Percentiles rank a stretch among this genome's conserved stretches.
These are phyloP conservation scores for Sphaerulina musiva DNA, from an alignment of 2,329 filamentous ascomycete genomes.

Conservation along the genomic window DNA sequence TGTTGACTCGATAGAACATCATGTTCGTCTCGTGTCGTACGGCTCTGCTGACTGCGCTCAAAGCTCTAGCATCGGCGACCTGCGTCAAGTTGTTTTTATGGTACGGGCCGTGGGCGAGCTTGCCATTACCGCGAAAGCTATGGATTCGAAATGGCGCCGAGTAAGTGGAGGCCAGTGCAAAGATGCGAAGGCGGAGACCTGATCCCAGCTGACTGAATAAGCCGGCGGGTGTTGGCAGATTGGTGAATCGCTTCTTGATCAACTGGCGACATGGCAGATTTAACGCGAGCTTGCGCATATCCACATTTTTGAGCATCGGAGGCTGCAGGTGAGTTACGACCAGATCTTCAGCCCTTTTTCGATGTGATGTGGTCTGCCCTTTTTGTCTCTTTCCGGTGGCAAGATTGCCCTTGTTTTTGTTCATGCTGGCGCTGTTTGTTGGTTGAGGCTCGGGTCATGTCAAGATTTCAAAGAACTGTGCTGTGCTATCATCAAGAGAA, in stretches of 20 bases:
- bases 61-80: background rate
- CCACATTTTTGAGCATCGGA: constrained; percentile 1
- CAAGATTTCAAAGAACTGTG: background rate
- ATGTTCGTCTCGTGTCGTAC: constrained; percentile 5
- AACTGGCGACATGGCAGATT: background rate
- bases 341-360: background rate
- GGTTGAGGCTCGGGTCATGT: background rate
- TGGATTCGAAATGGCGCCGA: constrained; percentile 2
- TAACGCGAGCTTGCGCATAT: constrained; percentile 7
- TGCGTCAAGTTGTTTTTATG: background rate
- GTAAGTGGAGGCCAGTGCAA: background rate
- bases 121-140: constrained; percentile 8
- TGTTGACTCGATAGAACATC: constrained; percentile 9
- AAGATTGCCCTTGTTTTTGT: background rate
- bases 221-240: constrained; percentile 4
- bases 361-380: constrained; percentile 1
- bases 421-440: background rate
- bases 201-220: constrained; percentile 2
- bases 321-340: background rate
- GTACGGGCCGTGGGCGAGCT: constrained; percentile 2
- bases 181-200: constrained; percentile 2
- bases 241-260: constrained; percentile 6
- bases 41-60: constrained; percentile 4
- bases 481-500: background rate
- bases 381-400: background rate